Percentiles rank a stretch among this genome's conserved stretches.
phyloP scores from a whole-genome alignment of 2,329 filamentous ascomycete genomes.

The Rhinocladiella mackenziei region DNA sequence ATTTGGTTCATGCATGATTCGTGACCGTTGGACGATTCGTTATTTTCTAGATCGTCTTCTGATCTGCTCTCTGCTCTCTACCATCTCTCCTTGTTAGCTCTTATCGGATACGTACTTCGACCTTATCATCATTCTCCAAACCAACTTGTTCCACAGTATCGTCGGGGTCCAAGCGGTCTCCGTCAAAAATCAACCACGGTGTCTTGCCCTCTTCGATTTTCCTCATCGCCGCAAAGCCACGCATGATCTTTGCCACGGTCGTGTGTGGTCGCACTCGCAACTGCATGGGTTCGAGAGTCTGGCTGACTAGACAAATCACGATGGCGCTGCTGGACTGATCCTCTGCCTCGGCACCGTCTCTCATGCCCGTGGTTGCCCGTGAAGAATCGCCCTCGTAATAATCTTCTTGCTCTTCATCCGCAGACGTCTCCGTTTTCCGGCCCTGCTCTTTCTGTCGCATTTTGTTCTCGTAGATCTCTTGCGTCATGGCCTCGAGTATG shows the following conservation, averaged over 20 bases:
- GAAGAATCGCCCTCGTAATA: constrained; percentile 1
- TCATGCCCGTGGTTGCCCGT: neutral
- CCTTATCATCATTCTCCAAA: constrained; percentile 67
- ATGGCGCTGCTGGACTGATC: constrained; percentile 35
- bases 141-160: constrained; percentile 62
- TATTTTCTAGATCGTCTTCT: no score
- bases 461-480: constrained; percentile 54
- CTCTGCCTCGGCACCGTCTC: constrained; percentile 1
- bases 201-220: constrained; percentile 50
- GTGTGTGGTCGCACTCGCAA: constrained; percentile 48
- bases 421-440: constrained; percentile 40
- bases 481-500: constrained; percentile 74
- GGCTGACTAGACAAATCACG: constrained; percentile 51
- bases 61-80: no score
- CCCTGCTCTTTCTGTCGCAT: constrained; percentile 49
- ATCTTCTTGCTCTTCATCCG: constrained; percentile 3
- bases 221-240: constrained; percentile 56
- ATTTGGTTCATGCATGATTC: no score
- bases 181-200: constrained; percentile 68
- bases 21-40: no score
- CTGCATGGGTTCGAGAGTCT: constrained; percentile 49
- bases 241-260: constrained; percentile 58
- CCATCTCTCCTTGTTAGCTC: neutral
- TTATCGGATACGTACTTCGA: constrained; percentile 67
- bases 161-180: constrained; percentile 62